Percentiles rank a stretch among this genome's conserved stretches.
Evolutionary conservation across 495 filamentous ascomycete species (phyloP).

Genomic region (Lasiosphaeria miniovina): DNA sequence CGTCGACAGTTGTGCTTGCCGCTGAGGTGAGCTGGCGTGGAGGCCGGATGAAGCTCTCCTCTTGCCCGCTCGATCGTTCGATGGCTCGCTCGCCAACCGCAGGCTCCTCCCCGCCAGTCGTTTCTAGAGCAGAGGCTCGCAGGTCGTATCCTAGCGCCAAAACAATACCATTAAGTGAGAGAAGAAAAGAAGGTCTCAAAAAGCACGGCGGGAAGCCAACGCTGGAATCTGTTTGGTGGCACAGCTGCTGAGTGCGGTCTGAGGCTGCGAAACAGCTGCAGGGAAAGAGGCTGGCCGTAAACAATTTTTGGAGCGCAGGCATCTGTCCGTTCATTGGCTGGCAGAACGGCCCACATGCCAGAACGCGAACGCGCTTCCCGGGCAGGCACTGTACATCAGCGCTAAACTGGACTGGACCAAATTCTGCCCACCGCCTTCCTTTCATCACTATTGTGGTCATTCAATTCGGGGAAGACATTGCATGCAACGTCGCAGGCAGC

Average conservation of each 20-base stretch:
- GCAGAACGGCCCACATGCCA: constrained; percentile 10
- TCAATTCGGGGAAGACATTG: neutral
- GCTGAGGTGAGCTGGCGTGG: too few species aligned
- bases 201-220: neutral
- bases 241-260: neutral
- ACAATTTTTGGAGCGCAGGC: constrained; percentile 37
- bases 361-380: constrained; percentile 25
- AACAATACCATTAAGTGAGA: constrained; percentile 24
- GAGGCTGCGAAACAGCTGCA: constrained; percentile 1
- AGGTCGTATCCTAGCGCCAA: constrained; percentile 14
- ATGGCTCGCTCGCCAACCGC: neutral
- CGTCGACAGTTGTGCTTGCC: neutral
- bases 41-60: too few species aligned
- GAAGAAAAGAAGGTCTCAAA: neutral
- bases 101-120: constrained; percentile 19
- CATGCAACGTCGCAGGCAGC: neutral
- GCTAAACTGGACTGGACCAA: constrained; percentile 15
- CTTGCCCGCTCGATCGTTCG: too few species aligned
- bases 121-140: constrained; percentile 18
- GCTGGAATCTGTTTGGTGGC: neutral
- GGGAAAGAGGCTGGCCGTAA: constrained; percentile 29
- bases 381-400: constrained; percentile 1
- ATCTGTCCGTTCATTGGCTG: constrained; percentile 23
- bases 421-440: constrained; percentile 21
- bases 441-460: neutral